Evolutionary conservation across 139 green algal species (phyloP).

Genomic region (Nannochloris sp.): DNA sequence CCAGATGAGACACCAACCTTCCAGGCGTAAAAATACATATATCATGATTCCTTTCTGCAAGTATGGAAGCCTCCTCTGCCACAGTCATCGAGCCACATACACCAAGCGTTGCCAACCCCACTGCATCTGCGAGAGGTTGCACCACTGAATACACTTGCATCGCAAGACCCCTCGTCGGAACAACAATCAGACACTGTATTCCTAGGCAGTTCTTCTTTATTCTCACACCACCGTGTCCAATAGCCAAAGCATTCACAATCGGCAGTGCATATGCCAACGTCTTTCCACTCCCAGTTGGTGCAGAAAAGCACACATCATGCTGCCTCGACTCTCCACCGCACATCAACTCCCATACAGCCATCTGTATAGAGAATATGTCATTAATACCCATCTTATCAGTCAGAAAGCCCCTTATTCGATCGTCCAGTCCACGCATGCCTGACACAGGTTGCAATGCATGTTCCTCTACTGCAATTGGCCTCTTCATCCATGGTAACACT

Average conservation of each 20-base stretch:
- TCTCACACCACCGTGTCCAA: constrained; percentile 3
- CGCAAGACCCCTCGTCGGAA: constrained; percentile 74
- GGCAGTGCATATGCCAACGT: constrained; percentile 82
- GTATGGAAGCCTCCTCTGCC: constrained; percentile 34
- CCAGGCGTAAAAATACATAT: constrained; percentile 71
- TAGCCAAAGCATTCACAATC: constrained; percentile 50
- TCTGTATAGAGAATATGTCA: constrained; percentile 73
- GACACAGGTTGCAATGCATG: constrained; percentile 31
- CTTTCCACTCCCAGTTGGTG: constrained; percentile 83
- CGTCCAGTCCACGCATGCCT: constrained; percentile 47
- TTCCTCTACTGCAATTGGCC: constrained; percentile 53
- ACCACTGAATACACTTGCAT: constrained; percentile 66
- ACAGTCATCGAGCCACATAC: constrained; percentile 34
- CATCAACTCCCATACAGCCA: constrained; percentile 55
- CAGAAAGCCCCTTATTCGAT: constrained; percentile 25
- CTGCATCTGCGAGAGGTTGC: constrained; percentile 30
- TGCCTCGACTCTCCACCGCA: constrained; percentile 49
- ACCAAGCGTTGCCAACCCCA: constrained; percentile 46
- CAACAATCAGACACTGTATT: constrained; percentile 61
- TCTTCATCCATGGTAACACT: constrained; percentile 76
- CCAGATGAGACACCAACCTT: constrained; percentile 63
- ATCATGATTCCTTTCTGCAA: constrained; percentile 12
- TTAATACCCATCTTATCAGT: constrained; percentile 31
- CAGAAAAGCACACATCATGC: constrained; percentile 79
- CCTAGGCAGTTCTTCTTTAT: not conserved